These are phyloP conservation scores for Ceratocystis ficicola DNA, from an alignment of 2,329 filamentous ascomycete genomes.

Conservation along the genomic window DNA sequence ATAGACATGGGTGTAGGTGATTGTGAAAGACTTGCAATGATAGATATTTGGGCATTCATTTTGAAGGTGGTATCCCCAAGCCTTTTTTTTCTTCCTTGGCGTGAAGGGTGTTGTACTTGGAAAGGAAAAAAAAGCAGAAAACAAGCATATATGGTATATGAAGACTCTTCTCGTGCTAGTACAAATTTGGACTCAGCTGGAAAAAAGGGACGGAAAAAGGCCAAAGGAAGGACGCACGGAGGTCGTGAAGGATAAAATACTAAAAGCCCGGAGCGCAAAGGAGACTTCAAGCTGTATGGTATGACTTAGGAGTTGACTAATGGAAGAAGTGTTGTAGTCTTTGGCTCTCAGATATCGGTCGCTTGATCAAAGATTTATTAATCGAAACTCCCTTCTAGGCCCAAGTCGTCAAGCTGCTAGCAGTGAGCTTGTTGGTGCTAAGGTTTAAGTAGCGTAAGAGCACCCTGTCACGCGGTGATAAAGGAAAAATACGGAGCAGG, in stretches of 20 bases:
- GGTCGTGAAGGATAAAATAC: conserved; percentile 6
- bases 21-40: conserved; percentile 37
- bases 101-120: neutral
- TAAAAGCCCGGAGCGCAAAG: neutral
- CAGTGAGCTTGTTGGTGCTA: conserved; percentile 8
- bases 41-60: conserved; percentile 48
- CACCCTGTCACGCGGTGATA: conserved; percentile 9
- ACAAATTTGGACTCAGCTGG: conserved; percentile 21
- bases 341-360: neutral
- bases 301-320: neutral
- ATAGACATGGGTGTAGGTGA: neutral
- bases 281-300: conserved; percentile 2
- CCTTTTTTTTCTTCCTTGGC: neutral
- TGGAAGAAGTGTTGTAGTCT: too few species aligned
- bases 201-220: conserved; percentile 1
- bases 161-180: neutral
- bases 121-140: neutral
- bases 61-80: too few species aligned
- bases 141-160: neutral
- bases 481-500: conserved; percentile 7
- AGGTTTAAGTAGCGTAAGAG: neutral
- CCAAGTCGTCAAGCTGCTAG: conserved; percentile 1
- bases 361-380: neutral
- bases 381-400: neutral
- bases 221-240: conserved; percentile 3